Conservation (phyloP, 225 moss, liverwort and hornwort species). For the Sphagnum contortum region DNA sequence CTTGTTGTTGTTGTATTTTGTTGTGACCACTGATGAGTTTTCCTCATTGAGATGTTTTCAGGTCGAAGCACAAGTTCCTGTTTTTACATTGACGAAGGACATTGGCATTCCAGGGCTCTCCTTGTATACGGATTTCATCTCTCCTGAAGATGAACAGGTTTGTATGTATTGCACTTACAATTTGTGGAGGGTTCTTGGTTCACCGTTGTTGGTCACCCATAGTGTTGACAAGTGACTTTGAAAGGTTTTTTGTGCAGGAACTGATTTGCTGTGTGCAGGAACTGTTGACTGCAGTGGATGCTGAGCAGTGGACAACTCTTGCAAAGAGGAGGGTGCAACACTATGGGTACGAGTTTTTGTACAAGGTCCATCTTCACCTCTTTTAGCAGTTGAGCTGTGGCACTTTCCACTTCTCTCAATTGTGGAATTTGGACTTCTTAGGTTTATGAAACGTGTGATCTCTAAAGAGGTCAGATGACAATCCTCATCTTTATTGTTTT, state of each 20-base stretch:
- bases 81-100: constrained; percentile 39
- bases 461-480: too few species aligned
- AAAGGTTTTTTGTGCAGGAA: background rate
- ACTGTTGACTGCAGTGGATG: constrained; percentile 75
- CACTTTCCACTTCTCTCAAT: too few species aligned
- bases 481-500: too few species aligned
- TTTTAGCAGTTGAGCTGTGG: constrained; percentile 4
- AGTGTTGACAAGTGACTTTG: background rate
- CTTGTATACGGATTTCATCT: constrained; percentile 59
- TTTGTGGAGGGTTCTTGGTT: too few species aligned
- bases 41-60: background rate
- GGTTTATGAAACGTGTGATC: too few species aligned
- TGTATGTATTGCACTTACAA: background rate
- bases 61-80: constrained; percentile 31
- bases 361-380: constrained; percentile 61
- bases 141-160: constrained; percentile 64
- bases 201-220: too few species aligned
- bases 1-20: too few species aligned
- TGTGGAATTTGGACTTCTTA: too few species aligned
- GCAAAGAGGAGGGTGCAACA: constrained; percentile 98
- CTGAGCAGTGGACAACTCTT: constrained; percentile 75
- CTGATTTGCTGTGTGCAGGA: constrained; percentile 26
- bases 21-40: too few species aligned
- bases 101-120: constrained; percentile 72
- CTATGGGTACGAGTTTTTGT: constrained; percentile 98